Conservation (phyloP, 345 rosid genomes). For the Camelina neglecta region DNA sequence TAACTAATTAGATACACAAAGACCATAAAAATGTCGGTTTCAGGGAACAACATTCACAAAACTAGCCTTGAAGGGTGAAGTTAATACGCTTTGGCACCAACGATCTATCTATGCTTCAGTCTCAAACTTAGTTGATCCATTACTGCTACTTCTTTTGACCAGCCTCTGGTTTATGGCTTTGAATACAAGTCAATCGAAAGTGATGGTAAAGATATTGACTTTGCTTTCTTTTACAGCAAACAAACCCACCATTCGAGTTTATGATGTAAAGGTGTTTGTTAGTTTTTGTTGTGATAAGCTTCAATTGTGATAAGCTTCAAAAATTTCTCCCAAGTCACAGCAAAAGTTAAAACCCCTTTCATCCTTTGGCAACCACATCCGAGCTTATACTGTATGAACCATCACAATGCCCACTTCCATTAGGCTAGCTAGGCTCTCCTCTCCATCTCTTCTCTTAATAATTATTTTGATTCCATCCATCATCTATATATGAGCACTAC, state of each 20-base stretch:
- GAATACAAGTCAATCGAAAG: neutral
- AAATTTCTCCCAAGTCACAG: neutral
- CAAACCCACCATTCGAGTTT: neutral
- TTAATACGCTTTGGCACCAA: neutral
- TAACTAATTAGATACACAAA: constrained; percentile 2
- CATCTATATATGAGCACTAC: neutral
- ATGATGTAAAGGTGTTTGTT: neutral
- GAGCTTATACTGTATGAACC: neutral
- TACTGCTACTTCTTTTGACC: constrained; percentile 44
- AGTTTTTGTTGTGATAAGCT: neutral
- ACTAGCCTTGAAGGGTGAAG: neutral
- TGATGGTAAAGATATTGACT: neutral
- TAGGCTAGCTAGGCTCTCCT: neutral
- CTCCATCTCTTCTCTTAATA: neutral
- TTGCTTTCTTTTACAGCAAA: neutral
- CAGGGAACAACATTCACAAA: neutral
- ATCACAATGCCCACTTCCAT: neutral
- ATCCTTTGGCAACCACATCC: neutral
- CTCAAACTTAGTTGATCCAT: constrained; percentile 52
- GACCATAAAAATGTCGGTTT: neutral
- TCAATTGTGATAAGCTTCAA: neutral
- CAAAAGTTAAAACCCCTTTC: neutral
- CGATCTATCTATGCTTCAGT: constrained; percentile 13
- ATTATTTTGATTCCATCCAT: neutral
- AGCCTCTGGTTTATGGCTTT: neutral